Percentiles rank a stretch among this genome's conserved stretches.
These are phyloP conservation scores for Dichotomopilus funicola DNA, from an alignment of 2,329 filamentous ascomycete species.

Conservation along the genomic window DNA sequence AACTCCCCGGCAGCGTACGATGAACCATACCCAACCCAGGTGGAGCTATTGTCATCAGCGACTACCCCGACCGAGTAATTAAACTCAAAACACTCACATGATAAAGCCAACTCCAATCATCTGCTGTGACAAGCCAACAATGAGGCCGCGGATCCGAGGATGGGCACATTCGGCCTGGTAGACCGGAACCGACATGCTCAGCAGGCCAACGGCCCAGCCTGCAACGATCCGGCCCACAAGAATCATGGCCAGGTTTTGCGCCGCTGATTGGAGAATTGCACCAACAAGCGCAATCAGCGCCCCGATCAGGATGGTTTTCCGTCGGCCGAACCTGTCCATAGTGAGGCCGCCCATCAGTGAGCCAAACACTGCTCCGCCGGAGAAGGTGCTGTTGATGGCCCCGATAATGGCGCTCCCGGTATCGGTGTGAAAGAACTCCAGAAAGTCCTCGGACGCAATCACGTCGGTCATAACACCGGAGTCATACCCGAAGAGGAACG, in stretches of 20 bases:
- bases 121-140: slow-evolving; percentile 48
- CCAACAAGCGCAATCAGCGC: slow-evolving; percentile 53
- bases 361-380: slow-evolving; percentile 47
- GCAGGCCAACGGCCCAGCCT: slow-evolving; percentile 51
- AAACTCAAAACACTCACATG: slow-evolving; percentile 27
- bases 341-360: slow-evolving; percentile 48
- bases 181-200: slow-evolving; percentile 49
- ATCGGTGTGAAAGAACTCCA: slow-evolving; percentile 50
- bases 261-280: slow-evolving; percentile 51
- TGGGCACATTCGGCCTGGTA: slow-evolving; percentile 51
- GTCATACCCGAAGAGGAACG: slow-evolving; percentile 44
- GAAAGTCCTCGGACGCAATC: slow-evolving; percentile 50
- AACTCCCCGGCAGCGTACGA: slow-evolving; percentile 14
- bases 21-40: slow-evolving; percentile 33
- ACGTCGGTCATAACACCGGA: slow-evolving; percentile 42
- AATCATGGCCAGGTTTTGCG: slow-evolving; percentile 50
- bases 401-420: slow-evolving; percentile 46
- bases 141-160: slow-evolving; percentile 47
- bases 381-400: slow-evolving; percentile 58
- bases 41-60: slow-evolving; percentile 35
- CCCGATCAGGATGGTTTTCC: slow-evolving; percentile 53
- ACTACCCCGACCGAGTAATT: too few species aligned
- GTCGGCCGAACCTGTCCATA: slow-evolving; percentile 55
- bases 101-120: slow-evolving; percentile 42
- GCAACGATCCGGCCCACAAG: slow-evolving; percentile 51